Percentiles rank a stretch among this genome's conserved stretches.
Conservation (phyloP, 169 alveolate genomes). For the Plasmodium cynomolgi region DNA sequence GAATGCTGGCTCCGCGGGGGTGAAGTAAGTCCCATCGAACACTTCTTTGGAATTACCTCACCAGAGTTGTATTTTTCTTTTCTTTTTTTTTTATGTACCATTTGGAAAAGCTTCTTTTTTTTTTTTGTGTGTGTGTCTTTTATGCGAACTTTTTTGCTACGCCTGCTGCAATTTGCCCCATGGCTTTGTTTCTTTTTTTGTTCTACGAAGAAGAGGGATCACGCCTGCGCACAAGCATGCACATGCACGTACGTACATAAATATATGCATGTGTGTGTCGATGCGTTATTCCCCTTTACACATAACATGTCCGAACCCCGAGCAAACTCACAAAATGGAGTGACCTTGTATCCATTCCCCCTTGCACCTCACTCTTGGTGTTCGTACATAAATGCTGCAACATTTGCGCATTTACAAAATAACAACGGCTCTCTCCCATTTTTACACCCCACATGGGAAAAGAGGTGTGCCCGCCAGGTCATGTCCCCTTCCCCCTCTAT, state of each 20-base stretch:
- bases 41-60: neutral
- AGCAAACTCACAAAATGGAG: neutral
- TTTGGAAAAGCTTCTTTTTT: neutral
- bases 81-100: slow-evolving; percentile 19
- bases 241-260: neutral
- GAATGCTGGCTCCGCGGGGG: slow-evolving; percentile 11
- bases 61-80: neutral
- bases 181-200: neutral
- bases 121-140: neutral
- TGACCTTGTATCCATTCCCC: neutral
- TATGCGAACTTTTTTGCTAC: neutral
- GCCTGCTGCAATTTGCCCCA: neutral
- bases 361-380: neutral
- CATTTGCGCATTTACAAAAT: neutral
- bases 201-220: neutral
- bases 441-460: neutral
- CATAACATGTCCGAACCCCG: neutral
- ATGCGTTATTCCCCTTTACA: neutral
- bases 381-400: neutral
- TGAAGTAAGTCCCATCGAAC: neutral
- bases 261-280: neutral
- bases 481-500: neutral
- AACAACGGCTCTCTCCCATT: neutral
- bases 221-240: neutral
- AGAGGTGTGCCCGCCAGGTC: neutral